These are phyloP conservation scores for Phycomyces blakesleeanus DNA, from an alignment of 192 early-diverging fungal genomes.

Conservation along the genomic window DNA sequence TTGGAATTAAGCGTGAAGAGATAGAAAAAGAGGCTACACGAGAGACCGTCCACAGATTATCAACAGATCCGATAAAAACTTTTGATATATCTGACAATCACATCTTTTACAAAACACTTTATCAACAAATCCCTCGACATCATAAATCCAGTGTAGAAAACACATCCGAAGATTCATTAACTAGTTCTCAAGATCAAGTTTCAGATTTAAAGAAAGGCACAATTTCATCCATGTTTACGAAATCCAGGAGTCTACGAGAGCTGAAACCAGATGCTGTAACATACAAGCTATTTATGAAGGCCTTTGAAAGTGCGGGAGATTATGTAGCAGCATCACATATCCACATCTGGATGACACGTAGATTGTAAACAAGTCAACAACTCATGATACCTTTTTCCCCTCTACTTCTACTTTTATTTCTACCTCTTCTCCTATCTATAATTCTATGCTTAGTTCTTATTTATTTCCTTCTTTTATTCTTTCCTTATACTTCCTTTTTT, in stretches of 20 bases:
- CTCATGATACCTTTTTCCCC: too few relatives aligned
- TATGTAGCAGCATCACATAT: not conserved
- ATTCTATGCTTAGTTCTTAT: too few relatives aligned
- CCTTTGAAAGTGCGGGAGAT: conserved; percentile 7
- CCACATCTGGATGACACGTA: conserved; percentile 10
- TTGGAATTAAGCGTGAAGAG: not conserved
- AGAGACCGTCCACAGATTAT: not conserved
- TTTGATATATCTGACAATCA: too few relatives aligned
- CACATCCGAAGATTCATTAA: not conserved
- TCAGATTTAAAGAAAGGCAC: not conserved
- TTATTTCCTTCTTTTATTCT: too few relatives aligned
- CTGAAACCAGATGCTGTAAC: conserved; percentile 5
- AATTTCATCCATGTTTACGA: conserved; percentile 5
- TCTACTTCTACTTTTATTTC: too few relatives aligned
- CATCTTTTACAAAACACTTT: not conserved
- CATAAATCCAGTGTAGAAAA: not conserved
- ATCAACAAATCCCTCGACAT: not conserved
- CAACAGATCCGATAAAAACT: not conserved
- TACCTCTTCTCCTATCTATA: too few relatives aligned
- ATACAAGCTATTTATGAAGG: conserved; percentile 16
- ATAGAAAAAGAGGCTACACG: conserved; percentile 3
- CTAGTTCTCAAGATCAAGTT: not conserved
- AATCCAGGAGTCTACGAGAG: not conserved
- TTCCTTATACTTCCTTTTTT: not conserved
- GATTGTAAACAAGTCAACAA: not conserved